Conservation (phyloP, 805 yeast genomes). For the Ogataea sp. region DNA sequence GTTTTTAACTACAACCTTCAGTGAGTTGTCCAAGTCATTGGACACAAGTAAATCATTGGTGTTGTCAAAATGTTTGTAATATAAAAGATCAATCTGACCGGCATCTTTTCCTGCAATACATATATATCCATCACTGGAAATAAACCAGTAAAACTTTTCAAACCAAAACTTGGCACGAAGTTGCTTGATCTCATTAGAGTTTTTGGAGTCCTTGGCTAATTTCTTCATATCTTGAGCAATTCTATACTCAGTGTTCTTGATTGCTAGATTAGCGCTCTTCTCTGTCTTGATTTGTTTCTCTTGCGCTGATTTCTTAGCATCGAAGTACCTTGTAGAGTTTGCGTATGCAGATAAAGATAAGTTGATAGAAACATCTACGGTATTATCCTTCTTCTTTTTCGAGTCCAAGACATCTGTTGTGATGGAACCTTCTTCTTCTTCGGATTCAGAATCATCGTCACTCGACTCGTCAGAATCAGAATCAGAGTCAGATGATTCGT, state of each 20-base stretch:
- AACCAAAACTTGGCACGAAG: conserved; percentile 79
- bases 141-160: conserved; percentile 91
- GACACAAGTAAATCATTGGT: conserved; percentile 65
- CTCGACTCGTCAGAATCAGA: conserved; percentile 23
- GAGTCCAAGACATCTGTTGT: background rate
- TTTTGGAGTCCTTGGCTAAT: conserved; percentile 49
- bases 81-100: conserved; percentile 71
- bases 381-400: conserved; percentile 10
- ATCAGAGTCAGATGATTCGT: conserved; percentile 27
- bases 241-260: conserved; percentile 74
- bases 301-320: conserved; percentile 64
- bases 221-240: conserved; percentile 65
- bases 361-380: conserved; percentile 55
- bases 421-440: conserved; percentile 22
- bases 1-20: conserved; percentile 75
- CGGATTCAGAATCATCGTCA: conserved; percentile 24
- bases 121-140: conserved; percentile 82
- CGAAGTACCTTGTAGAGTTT: conserved; percentile 77
- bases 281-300: conserved; percentile 77
- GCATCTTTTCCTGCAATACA: conserved; percentile 83
- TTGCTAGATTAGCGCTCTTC: conserved; percentile 66
- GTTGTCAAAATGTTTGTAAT: conserved; percentile 62
- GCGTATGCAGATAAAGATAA: conserved; percentile 74
- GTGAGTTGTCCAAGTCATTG: conserved; percentile 66
- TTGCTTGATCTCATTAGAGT: conserved; percentile 39